A percentile compares a stretch with the other conserved stretches of the same genome.
These are phyloP conservation scores for Fusarium devonianum DNA, from an alignment of 2,329 filamentous ascomycete species.

Conservation along the genomic window DNA sequence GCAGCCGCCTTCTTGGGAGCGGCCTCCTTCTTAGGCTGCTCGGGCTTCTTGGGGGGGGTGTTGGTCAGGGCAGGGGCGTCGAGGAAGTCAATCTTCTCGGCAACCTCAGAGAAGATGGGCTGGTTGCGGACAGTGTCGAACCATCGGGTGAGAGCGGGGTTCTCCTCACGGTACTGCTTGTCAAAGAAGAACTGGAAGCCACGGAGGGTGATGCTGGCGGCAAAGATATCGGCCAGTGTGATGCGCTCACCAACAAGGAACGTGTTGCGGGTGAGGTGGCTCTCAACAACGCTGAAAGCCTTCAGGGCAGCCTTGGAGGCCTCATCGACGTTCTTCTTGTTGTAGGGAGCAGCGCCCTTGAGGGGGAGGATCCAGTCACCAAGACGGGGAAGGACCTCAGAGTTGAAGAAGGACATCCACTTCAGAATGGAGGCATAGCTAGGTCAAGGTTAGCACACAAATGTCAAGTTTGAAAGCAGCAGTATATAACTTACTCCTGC, in stretches of 20 bases:
- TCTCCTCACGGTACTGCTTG: slow-evolving; percentile 81
- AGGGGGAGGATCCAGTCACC: slow-evolving; percentile 88
- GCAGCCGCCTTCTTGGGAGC: slow-evolving; percentile 68
- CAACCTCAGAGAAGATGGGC: slow-evolving; percentile 84
- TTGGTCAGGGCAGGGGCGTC: slow-evolving; percentile 80
- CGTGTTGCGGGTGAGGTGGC: slow-evolving; percentile 90
- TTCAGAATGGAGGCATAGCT: slow-evolving; percentile 94
- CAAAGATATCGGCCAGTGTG: slow-evolving; percentile 94
- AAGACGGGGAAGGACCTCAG: slow-evolving; percentile 77
- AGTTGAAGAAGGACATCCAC: slow-evolving; percentile 98
- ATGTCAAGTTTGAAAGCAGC: background rate
- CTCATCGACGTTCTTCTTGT: slow-evolving; percentile 97
- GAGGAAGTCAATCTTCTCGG: slow-evolving; percentile 77
- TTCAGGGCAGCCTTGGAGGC: slow-evolving; percentile 72
- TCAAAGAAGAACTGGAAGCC: slow-evolving; percentile 96
- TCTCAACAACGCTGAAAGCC: slow-evolving; percentile 77
- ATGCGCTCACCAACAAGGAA: slow-evolving; percentile 98
- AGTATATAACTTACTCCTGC: slow-evolving; percentile 76
- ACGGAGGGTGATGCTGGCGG: slow-evolving; percentile 77
- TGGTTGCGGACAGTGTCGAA: slow-evolving; percentile 94
- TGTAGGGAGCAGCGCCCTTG: slow-evolving; percentile 83
- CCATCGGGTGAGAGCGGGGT: slow-evolving; percentile 92
- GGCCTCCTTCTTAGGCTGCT: slow-evolving; percentile 68
- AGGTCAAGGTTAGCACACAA: slow-evolving; percentile 36
- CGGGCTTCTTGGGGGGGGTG: slow-evolving; percentile 78